Conservation (phyloP, 768 basidiomycete species). For the Xerocomellus amylosporus region DNA sequence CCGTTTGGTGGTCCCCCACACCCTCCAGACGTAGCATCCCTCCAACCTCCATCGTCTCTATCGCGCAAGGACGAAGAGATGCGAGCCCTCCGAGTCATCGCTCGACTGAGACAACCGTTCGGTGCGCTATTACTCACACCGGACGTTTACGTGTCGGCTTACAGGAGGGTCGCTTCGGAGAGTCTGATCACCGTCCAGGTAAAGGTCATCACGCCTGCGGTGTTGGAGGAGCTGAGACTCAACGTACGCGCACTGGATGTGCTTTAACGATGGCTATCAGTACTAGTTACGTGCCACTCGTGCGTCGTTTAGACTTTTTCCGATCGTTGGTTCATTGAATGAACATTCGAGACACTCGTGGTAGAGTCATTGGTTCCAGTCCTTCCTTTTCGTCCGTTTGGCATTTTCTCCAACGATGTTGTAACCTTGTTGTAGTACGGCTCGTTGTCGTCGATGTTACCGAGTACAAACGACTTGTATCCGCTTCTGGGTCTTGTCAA, state of each 20-base stretch:
- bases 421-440: no score
- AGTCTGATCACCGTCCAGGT: slow-evolving; percentile 6
- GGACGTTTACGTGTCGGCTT: no score
- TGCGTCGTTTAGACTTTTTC: no score
- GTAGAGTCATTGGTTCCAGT: no score
- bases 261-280: background rate
- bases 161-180: slow-evolving; percentile 10
- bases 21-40: background rate
- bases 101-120: slow-evolving; percentile 7
- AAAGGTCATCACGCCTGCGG: background rate
- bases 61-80: background rate
- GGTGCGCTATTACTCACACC: slow-evolving; percentile 9
- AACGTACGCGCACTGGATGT: slow-evolving; percentile 6
- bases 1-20: background rate
- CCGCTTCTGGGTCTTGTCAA: no score
- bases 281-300: no score
- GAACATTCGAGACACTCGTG: no score
- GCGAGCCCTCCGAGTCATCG: background rate
- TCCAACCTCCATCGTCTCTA: background rate
- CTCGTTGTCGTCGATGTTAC: no score
- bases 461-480: no score
- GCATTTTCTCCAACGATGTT: no score
- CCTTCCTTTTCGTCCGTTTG: no score
- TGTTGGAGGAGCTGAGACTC: background rate
- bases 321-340: no score